These are phyloP conservation scores for Chlorociboria aeruginascens DNA, from an alignment of 495 filamentous ascomycete species.

Conservation along the genomic window DNA sequence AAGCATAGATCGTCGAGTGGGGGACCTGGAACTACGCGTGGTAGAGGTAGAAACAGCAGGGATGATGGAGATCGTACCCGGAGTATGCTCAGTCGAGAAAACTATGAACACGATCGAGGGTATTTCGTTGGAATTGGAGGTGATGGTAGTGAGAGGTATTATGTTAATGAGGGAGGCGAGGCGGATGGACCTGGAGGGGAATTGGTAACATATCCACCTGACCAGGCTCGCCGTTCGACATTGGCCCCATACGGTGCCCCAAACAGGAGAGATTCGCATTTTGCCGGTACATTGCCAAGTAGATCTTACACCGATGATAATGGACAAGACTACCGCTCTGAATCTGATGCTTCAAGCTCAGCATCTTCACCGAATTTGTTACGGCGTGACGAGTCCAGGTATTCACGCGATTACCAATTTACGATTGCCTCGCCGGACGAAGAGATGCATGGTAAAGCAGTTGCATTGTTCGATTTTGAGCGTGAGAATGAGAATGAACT, in stretches of 20 bases:
- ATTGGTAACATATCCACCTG: slow-evolving; percentile 65
- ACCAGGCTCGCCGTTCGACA: slow-evolving; percentile 44
- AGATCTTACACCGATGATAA: slow-evolving; percentile 44
- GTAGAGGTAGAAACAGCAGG: slow-evolving; percentile 33
- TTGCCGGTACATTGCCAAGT: slow-evolving; percentile 21
- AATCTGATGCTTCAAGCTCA: slow-evolving; percentile 45
- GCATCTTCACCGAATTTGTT: slow-evolving; percentile 37
- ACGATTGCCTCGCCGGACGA: slow-evolving; percentile 92
- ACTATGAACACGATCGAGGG: slow-evolving; percentile 42
- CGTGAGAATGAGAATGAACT: slow-evolving; percentile 96
- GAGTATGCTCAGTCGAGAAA: slow-evolving; percentile 28
- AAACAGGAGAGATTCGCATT: slow-evolving; percentile 32
- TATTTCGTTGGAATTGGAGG: slow-evolving; percentile 48
- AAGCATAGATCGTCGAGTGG: slow-evolving; percentile 67
- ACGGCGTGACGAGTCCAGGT: slow-evolving; percentile 51
- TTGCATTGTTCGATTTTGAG: slow-evolving; percentile 89
- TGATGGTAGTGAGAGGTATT: slow-evolving; percentile 70
- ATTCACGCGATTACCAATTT: slow-evolving; percentile 84
- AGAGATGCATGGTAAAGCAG: slow-evolving; percentile 94
- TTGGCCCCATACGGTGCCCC: slow-evolving; percentile 24
- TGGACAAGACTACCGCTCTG: slow-evolving; percentile 38
- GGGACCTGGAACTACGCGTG: slow-evolving; percentile 23
- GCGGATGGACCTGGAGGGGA: slow-evolving; percentile 67
- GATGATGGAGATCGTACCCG: slow-evolving; percentile 26
- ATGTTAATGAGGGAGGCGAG: slow-evolving; percentile 58